Evolutionary conservation across 129 eudicot species (phyloP).

Genomic region (Pulicaria dysenterica): DNA sequence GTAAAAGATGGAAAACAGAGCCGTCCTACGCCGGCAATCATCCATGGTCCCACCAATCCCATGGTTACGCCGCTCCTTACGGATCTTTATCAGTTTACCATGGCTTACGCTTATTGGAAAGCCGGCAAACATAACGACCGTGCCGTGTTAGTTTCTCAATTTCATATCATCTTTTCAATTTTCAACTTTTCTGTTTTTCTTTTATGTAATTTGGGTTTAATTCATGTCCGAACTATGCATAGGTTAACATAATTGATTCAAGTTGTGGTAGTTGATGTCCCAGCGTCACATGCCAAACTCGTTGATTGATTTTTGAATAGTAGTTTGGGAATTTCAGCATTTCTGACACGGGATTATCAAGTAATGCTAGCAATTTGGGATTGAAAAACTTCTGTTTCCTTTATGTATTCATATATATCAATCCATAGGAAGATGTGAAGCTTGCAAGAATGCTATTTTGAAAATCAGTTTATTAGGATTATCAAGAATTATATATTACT

Average conservation of each 20-base stretch:
- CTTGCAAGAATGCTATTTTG: too few species aligned
- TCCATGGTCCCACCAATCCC: constrained; percentile 85
- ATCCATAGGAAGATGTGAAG: too few species aligned
- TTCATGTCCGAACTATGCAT: not conserved
- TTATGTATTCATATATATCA: too few species aligned
- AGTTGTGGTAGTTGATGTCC: constrained; percentile 2
- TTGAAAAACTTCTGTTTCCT: too few species aligned
- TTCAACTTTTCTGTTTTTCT: not conserved
- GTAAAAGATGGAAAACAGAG: constrained; percentile 22
- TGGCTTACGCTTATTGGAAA: constrained; percentile 99
- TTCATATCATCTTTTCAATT: not conserved
- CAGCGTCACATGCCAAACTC: constrained; percentile 3
- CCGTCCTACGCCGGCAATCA: constrained; percentile 25
- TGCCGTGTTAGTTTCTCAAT: constrained; percentile 69
- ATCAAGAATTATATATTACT: constrained; percentile 4
- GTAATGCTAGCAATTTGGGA: too few species aligned
- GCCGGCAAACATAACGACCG: constrained; percentile 93
- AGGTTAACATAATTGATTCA: not conserved
- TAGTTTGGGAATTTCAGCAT: constrained; percentile 1
- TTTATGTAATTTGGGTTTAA: not conserved
- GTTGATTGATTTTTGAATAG: not conserved
- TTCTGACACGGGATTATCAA: too few species aligned
- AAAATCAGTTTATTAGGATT: constrained; percentile 2
- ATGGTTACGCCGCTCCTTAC: constrained; percentile 95
- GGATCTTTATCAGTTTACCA: constrained; percentile 95